Evolutionary conservation across 345 rosid species (phyloP), one percentile per base, ranked within the genome.

Genomic region (Salix brachista): DNA sequence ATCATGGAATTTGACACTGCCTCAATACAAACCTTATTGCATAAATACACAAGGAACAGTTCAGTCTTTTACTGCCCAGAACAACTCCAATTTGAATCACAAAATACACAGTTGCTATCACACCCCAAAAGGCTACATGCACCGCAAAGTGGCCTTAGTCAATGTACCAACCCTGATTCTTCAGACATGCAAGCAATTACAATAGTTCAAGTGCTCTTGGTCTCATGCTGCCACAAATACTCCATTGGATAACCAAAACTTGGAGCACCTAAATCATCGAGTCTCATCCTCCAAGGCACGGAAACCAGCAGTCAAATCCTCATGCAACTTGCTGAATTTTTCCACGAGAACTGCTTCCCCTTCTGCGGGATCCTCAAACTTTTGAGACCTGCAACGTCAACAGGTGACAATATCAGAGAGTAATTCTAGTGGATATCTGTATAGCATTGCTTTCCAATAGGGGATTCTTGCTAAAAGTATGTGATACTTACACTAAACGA

Each of bases 331-430:
- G 75, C 71, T 76, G 89, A 94, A 94, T 83, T 96, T 96, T 3
- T 84, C 97, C 77, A 94, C 94, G 6, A 96, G 90, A 16, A 89
- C 87, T 64, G 79, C 90, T 86, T 94, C 99, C 58, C 99, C 99
- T 86, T 96, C 99, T 8, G 97, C 98, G 36, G 99, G 98, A 80
- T 96, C 99, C 89, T 96, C 98, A 67, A 94, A 96, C 83, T 92
- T 92, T 90, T 94, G 96, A 69, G 98, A 94, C 87, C 98, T 96
- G 92, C 70, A 81, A 12, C 71, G 26, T 61, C 26, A 32, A 80
- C 2, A 26, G 42, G 12, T 18, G 1, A 17, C 8, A 14, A n/a
- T 10, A 56, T 34, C 66, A 65, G 64, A 54, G 21, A 0, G 3
- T 1, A 25, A 34, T 11, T 61, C 26, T 6, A 23, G 64, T 39